Percentiles rank a stretch among this genome's conserved stretches.
phyloP scores from a whole-genome alignment of 2,329 filamentous ascomycete genomes.

The Epicoccum nigrum region DNA sequence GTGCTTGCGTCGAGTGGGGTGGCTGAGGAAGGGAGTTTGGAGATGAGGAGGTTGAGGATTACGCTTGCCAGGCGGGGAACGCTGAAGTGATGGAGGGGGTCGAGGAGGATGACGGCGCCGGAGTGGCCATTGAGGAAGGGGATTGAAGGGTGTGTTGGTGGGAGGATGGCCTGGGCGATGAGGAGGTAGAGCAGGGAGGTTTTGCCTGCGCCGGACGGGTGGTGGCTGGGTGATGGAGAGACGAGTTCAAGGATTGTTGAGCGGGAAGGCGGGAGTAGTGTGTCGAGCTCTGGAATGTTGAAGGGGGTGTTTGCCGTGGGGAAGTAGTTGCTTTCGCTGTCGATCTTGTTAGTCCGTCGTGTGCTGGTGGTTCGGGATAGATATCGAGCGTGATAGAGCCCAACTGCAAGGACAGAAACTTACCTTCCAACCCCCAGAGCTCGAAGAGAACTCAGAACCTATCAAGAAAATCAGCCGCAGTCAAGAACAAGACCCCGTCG shows the following conservation, averaged over 20 bases:
- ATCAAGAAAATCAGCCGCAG: not conserved
- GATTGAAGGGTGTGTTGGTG: slow-evolving; percentile 32
- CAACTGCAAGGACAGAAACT: not conserved
- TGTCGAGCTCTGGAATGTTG: slow-evolving; percentile 56
- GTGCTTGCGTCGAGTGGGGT: not conserved
- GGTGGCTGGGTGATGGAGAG: slow-evolving; percentile 49
- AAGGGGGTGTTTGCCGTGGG: slow-evolving; percentile 32
- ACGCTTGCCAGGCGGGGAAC: slow-evolving; percentile 54
- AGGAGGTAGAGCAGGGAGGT: slow-evolving; percentile 65
- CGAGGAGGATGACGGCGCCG: slow-evolving; percentile 58
- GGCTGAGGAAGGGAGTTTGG: not conserved
- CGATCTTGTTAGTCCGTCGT: not conserved
- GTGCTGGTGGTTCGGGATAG: not conserved
- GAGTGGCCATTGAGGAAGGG: slow-evolving; percentile 50
- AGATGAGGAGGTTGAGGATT: slow-evolving; percentile 32
- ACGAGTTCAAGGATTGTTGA: slow-evolving; percentile 58
- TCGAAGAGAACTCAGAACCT: slow-evolving; percentile 52
- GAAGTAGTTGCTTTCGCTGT: not conserved
- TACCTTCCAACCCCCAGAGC: slow-evolving; percentile 7
- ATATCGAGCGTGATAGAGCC: not conserved
- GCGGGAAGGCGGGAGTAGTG: slow-evolving; percentile 27
- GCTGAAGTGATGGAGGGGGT: slow-evolving; percentile 62
- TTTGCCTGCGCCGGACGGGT: slow-evolving; percentile 59
- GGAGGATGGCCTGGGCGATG: slow-evolving; percentile 58
- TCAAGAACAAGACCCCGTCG: not conserved